These are phyloP conservation scores for Fusarium sp. DNA, from an alignment of 2,329 filamentous ascomycete genomes.

Conservation along the genomic window DNA sequence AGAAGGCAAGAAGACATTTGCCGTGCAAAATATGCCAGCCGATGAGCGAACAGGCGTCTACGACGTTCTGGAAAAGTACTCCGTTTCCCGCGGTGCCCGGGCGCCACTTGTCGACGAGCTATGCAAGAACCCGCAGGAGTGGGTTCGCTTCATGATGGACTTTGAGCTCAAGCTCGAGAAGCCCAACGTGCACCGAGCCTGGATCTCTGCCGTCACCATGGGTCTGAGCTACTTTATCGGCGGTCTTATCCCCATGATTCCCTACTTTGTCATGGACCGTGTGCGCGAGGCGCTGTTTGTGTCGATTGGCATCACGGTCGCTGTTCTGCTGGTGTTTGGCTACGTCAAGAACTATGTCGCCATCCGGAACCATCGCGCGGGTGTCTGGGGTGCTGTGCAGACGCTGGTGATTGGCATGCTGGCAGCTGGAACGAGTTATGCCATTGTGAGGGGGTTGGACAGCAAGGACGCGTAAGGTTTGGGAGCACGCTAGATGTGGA, in stretches of 20 bases:
- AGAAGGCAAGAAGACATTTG: slow-evolving; percentile 57
- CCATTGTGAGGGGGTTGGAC: slow-evolving; percentile 69
- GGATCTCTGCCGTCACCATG: slow-evolving; percentile 73
- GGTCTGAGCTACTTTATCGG: slow-evolving; percentile 77
- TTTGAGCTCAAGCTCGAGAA: slow-evolving; percentile 65
- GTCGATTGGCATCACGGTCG: slow-evolving; percentile 70
- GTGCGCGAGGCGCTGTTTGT: slow-evolving; percentile 66
- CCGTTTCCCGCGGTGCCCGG: slow-evolving; percentile 57
- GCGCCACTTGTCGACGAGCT: slow-evolving; percentile 63
- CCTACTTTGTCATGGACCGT: slow-evolving; percentile 71
- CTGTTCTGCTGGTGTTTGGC: slow-evolving; percentile 73
- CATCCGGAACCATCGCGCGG: slow-evolving; percentile 62
- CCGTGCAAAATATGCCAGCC: slow-evolving; percentile 57
- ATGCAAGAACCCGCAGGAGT: slow-evolving; percentile 59
- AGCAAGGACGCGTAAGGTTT: slow-evolving; percentile 26
- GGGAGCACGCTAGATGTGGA: background rate
- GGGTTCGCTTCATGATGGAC: slow-evolving; percentile 71
- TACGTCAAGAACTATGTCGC: slow-evolving; percentile 72
- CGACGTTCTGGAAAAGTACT: slow-evolving; percentile 63
- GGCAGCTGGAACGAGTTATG: slow-evolving; percentile 75
- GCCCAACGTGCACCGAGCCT: slow-evolving; percentile 57
- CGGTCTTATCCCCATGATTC: slow-evolving; percentile 76
- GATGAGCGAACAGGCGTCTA: slow-evolving; percentile 62
- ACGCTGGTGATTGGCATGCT: slow-evolving; percentile 74
- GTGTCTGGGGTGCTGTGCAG: slow-evolving; percentile 70